Base-by-base conservation (phyloP, 495 filamentous ascomycete species). In the Annulohypoxylon maeteangense region DNA sequence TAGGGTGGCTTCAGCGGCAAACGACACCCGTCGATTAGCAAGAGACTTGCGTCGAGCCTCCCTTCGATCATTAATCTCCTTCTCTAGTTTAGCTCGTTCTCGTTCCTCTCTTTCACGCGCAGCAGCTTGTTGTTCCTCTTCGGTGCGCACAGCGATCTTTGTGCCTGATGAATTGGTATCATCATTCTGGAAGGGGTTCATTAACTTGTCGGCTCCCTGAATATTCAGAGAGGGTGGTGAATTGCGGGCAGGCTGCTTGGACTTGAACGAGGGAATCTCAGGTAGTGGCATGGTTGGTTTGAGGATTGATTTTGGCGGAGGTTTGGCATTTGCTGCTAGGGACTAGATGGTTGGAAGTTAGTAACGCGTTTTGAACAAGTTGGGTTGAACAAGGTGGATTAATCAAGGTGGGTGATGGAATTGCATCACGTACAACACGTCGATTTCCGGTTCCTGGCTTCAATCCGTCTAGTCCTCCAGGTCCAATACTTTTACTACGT, bases 1-100 rank as follows among this genome's bases (percentile, higher is more conserved):
- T 32, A 99, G 82, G 7, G 95, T 99, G 12, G 95, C 95, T 79
- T 99, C 95, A 1, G 95, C 95, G 4, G 95, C 95, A 76, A 99
- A 99, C 0, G 95, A 98, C 40, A 99, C 95, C 64, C 95, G 89
- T 74, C 96, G 92, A 79, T 95, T 95, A 32, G 92, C 93, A 67
- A 97, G 87, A 1, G 94, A 98, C 74, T 97, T 98, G 44, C 95
- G 87, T 51, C 96, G 89, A 31, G 93, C 94, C 64, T 95, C 95
- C 62, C 93, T 84, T 31, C 91, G 86, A 59, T 92, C 89, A 27
- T 90, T 84, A 60, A 92, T 86, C 57, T 90, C 88, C 56, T 90
- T 90, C 77, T 93, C 90, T 11, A 90, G 74, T 65, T 89, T 82
- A 6, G 82, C 83, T 62, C 87, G 83, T 76, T 93, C 90, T 70